Evolutionary conservation across 73 alveolate genomes (phyloP), one percentile per base, ranked within the genome.

Genomic region (Urostyla sp.): DNA sequence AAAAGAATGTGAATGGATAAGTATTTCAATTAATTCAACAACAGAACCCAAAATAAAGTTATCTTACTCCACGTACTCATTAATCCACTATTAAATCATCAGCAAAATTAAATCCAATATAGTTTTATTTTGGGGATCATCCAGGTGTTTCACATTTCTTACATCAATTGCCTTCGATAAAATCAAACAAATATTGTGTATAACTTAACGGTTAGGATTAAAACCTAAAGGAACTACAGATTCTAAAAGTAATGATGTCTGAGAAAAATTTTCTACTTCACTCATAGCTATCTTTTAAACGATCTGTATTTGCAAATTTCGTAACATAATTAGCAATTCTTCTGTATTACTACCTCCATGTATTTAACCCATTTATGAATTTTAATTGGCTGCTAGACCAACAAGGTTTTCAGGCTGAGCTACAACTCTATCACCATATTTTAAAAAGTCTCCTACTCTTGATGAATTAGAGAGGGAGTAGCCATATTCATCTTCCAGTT

Each of bases 401-500:
- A 81, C 56, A 21, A 90, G 53, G 46, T 60, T 45, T 61, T 94
- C 98, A 21, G 98, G 95, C 0, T 85, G 72, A 1, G 98, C 98
- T 44, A 50, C 75, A 36, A 94, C 59, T 75, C 96, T 53, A 69
- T 92, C 97, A 24, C 92, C 92, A 60, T 63, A 67, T 52, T 89
- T 91, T 23, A 94, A 53, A 73, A 94, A 82, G 37, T 94, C 98
- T 21, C 92, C 85, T 15, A 92, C 95, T 5, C 61, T 37, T 13
- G 97, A 80, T n/a, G 88, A 77, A 57, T 94, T 94, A 31, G 92
- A 63, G 11, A 94, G 83, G 4, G 95, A 83, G 77, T 89, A 94
- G 10, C 98, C 98, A 48, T 77, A 91, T 79, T 94, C 95, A 79
- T 94, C 98, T 59, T 94, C 95, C 24, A 91, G 72, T 60, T 91